Conservation (phyloP, 2,329 filamentous ascomycete species). For the Parascedosporium putredinis region DNA sequence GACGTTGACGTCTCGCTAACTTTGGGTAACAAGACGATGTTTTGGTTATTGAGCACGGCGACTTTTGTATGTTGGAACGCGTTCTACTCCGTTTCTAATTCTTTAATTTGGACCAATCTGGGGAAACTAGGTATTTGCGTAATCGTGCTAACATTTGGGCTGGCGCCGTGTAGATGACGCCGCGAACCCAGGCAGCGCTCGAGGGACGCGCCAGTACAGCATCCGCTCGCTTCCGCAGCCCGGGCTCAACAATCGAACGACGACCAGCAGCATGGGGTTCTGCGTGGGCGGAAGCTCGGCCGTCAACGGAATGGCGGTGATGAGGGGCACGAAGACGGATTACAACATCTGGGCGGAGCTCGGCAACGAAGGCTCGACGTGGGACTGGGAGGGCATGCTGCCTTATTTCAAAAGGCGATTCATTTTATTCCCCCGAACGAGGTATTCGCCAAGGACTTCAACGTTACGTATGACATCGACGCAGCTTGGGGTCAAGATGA, state of each 20-base stretch:
- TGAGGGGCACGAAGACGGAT: conserved; percentile 21
- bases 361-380: conserved; percentile 17
- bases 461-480: conserved; percentile 13
- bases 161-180: conserved; percentile 2
- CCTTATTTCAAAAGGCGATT: conserved; percentile 16
- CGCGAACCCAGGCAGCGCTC: background rate
- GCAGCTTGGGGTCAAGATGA: conserved; percentile 11
- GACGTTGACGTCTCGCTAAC: too few relatives aligned
- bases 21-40: too few relatives aligned
- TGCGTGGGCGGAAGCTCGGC: conserved; percentile 26
- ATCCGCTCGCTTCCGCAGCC: conserved; percentile 11
- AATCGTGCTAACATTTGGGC: background rate
- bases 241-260: conserved; percentile 9
- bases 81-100: too few relatives aligned
- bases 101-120: too few relatives aligned
- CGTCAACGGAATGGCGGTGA: conserved; percentile 24
- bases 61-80: conserved; percentile 4
- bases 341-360: conserved; percentile 18
- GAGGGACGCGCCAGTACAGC: conserved; percentile 3
- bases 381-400: conserved; percentile 16
- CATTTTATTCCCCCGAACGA: conserved; percentile 10
- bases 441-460: conserved; percentile 12
- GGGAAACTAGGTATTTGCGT: too few relatives aligned
- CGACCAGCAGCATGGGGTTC: background rate
- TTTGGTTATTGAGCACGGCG: conserved; percentile 11